phyloP scores from a whole-genome alignment of 2,329 filamentous ascomycete species.

The Akanthomyces lecanii region DNA sequence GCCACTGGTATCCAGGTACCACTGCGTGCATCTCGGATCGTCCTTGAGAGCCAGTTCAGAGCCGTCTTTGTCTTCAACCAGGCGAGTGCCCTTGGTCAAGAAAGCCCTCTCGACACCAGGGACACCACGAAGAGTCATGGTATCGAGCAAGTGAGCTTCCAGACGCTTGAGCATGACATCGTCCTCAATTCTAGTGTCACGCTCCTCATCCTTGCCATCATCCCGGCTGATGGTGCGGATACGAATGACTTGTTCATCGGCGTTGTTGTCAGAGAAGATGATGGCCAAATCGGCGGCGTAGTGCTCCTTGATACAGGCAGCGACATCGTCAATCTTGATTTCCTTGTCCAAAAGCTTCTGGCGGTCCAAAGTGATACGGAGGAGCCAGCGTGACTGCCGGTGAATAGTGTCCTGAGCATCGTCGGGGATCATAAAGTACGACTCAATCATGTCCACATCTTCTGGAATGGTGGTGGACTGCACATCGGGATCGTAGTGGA shows the following conservation, averaged over 20 bases:
- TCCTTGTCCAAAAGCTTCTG: slow-evolving; percentile 95
- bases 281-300: slow-evolving; percentile 83
- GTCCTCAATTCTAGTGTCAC: slow-evolving; percentile 63
- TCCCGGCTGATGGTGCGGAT: slow-evolving; percentile 72
- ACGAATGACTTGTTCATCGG: slow-evolving; percentile 90
- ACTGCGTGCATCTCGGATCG: slow-evolving; percentile 76
- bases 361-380: slow-evolving; percentile 88
- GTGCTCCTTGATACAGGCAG: slow-evolving; percentile 80
- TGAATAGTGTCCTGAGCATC: slow-evolving; percentile 59
- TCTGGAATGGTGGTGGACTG: slow-evolving; percentile 79
- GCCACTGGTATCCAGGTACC: slow-evolving; percentile 93
- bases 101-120: slow-evolving; percentile 86
- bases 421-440: slow-evolving; percentile 91
- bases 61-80: slow-evolving; percentile 66
- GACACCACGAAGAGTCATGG: slow-evolving; percentile 86
- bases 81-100: slow-evolving; percentile 73
- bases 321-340: slow-evolving; percentile 86
- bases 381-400: slow-evolving; percentile 87
- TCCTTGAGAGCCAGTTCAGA: slow-evolving; percentile 69
- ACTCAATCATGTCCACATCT: slow-evolving; percentile 91
- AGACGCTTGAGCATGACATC: slow-evolving; percentile 91
- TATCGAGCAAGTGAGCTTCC: slow-evolving; percentile 86
- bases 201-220: slow-evolving; percentile 69
- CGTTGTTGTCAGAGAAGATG: slow-evolving; percentile 97
- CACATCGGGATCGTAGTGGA: slow-evolving; percentile 95